Percentiles rank a stretch among this genome's conserved stretches.
These are phyloP conservation scores for Yamadazyma ubonensis DNA, from an alignment of 805 yeast species.

Conservation along the genomic window DNA sequence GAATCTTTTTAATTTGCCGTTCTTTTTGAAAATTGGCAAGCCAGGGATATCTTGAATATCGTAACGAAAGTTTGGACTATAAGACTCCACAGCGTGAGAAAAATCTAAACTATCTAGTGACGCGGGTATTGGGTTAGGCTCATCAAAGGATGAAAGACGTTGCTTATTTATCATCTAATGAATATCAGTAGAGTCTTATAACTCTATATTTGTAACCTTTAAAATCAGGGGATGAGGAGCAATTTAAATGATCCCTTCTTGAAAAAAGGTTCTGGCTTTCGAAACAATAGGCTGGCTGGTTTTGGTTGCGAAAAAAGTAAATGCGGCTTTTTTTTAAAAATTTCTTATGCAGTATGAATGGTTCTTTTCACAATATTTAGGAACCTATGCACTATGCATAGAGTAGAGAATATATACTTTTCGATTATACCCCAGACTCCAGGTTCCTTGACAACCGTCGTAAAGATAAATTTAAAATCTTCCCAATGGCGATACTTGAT, in stretches of 20 bases:
- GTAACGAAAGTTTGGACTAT: constrained; percentile 22
- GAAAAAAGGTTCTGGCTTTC: neutral
- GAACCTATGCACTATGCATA: too few species aligned
- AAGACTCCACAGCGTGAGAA: constrained; percentile 26
- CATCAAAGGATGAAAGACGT: constrained; percentile 22
- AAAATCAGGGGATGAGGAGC: neutral
- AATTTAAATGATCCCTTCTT: neutral
- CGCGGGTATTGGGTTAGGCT: constrained; percentile 27
- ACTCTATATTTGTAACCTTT: too few species aligned
- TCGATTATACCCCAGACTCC: too few species aligned
- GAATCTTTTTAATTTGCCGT: constrained; percentile 22
- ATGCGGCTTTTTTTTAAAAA: constrained; percentile 7
- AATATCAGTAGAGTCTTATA: too few species aligned
- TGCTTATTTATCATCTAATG: constrained; percentile 18
- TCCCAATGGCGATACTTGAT: too few species aligned
- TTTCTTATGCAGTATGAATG: neutral
- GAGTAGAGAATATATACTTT: too few species aligned
- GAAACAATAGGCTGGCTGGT: constrained; percentile 9
- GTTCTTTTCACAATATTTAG: neutral
- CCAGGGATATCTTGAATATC: constrained; percentile 28
- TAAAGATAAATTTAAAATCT: too few species aligned
- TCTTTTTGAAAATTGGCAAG: constrained; percentile 15
- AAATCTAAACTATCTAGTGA: constrained; percentile 23
- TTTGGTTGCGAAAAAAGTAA: constrained; percentile 9
- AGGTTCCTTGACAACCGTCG: neutral